These are phyloP conservation scores for Fusarium albidum DNA, from an alignment of 2,329 filamentous ascomycete genomes.

Conservation along the genomic window DNA sequence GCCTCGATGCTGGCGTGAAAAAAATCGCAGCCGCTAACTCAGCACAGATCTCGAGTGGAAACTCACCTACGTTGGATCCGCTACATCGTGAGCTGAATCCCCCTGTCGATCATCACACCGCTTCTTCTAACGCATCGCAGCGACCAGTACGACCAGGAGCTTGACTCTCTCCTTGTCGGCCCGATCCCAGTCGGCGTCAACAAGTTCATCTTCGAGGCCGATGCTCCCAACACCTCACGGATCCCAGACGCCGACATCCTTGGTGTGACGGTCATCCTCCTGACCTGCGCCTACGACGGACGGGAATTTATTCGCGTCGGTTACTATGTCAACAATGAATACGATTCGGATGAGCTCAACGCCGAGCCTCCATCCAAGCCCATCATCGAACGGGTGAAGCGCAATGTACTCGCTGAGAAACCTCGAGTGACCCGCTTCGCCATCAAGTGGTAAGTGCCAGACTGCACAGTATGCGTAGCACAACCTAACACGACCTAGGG, in stretches of 20 bases:
- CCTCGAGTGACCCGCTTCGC: constrained; percentile 96
- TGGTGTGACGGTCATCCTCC: constrained; percentile 94
- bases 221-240: constrained; percentile 86
- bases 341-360: constrained; percentile 88
- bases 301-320: constrained; percentile 97
- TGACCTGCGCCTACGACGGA: constrained; percentile 95
- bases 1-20: neutral
- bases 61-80: constrained; percentile 97
- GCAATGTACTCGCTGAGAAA: constrained; percentile 96
- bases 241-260: constrained; percentile 96
- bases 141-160: constrained; percentile 97
- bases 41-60: constrained; percentile 95
- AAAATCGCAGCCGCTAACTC: constrained; percentile 27
- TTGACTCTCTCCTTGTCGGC: constrained; percentile 94
- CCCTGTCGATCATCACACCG: constrained; percentile 23
- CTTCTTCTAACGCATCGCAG: constrained; percentile 54
- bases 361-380: constrained; percentile 92
- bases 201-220: constrained; percentile 98
- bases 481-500: constrained; percentile 63
- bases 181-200: constrained; percentile 98
- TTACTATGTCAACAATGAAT: constrained; percentile 99
- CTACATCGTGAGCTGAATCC: constrained; percentile 79
- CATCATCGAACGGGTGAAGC: constrained; percentile 87
- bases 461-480: neutral
- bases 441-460: constrained; percentile 86